Conservation (phyloP, 2,329 filamentous ascomycete species). For the Elsinoe perseae region DNA sequence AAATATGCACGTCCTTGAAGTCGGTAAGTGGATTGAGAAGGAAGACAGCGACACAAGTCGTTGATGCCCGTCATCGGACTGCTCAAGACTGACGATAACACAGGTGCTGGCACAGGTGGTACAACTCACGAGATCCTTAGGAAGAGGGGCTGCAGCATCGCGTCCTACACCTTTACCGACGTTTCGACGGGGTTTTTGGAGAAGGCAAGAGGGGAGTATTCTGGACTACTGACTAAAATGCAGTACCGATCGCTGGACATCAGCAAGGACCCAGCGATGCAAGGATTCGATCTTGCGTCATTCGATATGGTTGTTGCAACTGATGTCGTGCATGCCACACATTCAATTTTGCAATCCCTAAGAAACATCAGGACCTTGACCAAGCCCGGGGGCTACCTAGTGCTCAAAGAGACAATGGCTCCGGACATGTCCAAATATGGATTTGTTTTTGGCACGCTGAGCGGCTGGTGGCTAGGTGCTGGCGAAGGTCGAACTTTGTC, state of each 20-base stretch:
- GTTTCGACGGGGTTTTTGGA: constrained; percentile 38
- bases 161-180: constrained; percentile 41
- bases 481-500: constrained; percentile 15
- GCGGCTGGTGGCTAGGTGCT: constrained; percentile 32
- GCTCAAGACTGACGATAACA: background rate
- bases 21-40: background rate
- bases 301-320: constrained; percentile 26
- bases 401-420: constrained; percentile 26
- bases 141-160: constrained; percentile 15
- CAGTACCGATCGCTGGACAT: constrained; percentile 13
- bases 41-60: background rate
- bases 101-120: background rate
- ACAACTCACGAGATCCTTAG: background rate
- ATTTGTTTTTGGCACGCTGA: constrained; percentile 28
- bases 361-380: constrained; percentile 23
- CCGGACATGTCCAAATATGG: constrained; percentile 21
- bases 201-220: constrained; percentile 22
- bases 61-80: background rate
- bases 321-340: constrained; percentile 25
- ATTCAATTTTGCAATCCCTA: constrained; percentile 20
- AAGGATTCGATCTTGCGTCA: constrained; percentile 38
- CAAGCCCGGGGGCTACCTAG: constrained; percentile 24
- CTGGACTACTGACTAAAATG: constrained; percentile 23
- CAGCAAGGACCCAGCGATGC: constrained; percentile 34
- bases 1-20: background rate